Conservation (phyloP, 1,139 yeast species). For the Magnusiomyces tetraspermus region DNA sequence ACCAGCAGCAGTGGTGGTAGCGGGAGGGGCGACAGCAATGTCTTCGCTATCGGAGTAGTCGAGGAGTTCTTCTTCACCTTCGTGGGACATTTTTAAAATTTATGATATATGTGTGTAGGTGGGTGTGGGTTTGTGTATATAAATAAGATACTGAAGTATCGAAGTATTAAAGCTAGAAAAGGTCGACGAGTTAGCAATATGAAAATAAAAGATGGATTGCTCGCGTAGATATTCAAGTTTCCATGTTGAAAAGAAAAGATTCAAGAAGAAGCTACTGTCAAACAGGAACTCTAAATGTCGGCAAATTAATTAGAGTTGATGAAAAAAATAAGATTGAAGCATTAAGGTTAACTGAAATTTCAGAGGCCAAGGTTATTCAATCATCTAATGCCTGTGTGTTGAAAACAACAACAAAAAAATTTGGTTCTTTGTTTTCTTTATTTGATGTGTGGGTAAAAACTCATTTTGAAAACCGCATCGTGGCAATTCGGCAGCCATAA, state of each 20-base stretch:
- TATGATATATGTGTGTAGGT: background rate
- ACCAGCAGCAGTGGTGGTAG: conserved; percentile 36
- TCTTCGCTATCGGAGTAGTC: conserved; percentile 98
- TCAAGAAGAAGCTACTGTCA: background rate
- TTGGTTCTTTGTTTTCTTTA: no score
- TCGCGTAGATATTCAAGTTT: background rate
- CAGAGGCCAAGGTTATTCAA: no score
- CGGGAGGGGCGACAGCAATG: conserved; percentile 63
- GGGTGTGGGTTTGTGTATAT: background rate
- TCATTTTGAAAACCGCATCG: no score
- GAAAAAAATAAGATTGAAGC: no score
- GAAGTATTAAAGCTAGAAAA: background rate
- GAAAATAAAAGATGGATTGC: background rate
- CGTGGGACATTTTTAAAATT: conserved; percentile 48
- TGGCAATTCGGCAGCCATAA: no score
- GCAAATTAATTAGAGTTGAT: no score
- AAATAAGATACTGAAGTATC: background rate
- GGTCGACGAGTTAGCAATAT: background rate
- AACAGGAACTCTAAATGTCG: no score
- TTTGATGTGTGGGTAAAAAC: no score
- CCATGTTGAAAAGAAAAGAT: background rate
- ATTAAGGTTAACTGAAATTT: no score
- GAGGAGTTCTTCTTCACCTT: conserved; percentile 97
- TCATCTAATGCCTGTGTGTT: no score
- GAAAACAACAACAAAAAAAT: no score